phyloP scores from a whole-genome alignment of 805 yeast genomes.

The Wickerhamomyces queroliae region DNA sequence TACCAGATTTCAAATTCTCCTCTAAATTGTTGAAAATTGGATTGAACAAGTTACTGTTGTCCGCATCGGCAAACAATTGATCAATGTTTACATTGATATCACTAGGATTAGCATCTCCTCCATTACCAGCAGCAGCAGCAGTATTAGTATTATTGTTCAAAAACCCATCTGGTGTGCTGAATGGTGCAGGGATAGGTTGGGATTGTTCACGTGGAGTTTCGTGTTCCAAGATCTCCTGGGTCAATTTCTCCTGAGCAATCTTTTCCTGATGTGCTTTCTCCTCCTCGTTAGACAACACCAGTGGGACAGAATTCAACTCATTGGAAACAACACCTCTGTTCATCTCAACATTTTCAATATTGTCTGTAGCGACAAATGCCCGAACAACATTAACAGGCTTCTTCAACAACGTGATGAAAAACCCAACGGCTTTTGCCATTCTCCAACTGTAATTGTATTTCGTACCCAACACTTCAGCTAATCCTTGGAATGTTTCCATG shows the following conservation, averaged over 20 bases:
- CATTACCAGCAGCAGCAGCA: not conserved
- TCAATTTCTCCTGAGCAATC: not conserved
- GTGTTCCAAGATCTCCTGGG: not conserved
- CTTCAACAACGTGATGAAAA: constrained; percentile 32
- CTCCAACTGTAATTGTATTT: constrained; percentile 67
- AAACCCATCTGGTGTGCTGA: too few relatives aligned
- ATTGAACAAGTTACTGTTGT: not conserved
- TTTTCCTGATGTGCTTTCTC: constrained; percentile 7
- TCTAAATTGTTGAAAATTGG: constrained; percentile 1
- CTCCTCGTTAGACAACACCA: constrained; percentile 16
- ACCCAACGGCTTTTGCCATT: constrained; percentile 50
- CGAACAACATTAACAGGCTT: constrained; percentile 23
- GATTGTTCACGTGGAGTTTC: not conserved
- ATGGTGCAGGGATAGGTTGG: too few relatives aligned
- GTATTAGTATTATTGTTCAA: too few relatives aligned
- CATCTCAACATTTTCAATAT: constrained; percentile 14
- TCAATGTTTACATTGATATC: not conserved
- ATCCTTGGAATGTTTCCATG: constrained; percentile 34
- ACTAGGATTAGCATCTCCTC: not conserved
- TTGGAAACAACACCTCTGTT: constrained; percentile 16
- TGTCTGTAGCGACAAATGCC: constrained; percentile 18
- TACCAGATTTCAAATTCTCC: not conserved
- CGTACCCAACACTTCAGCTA: constrained; percentile 42
- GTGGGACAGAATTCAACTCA: constrained; percentile 20
- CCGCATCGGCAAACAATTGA: not conserved